Percentiles rank a stretch among this genome's conserved stretches.
phyloP scores from a whole-genome alignment of 441 rosid genomes.

The Adansonia gregorii region DNA sequence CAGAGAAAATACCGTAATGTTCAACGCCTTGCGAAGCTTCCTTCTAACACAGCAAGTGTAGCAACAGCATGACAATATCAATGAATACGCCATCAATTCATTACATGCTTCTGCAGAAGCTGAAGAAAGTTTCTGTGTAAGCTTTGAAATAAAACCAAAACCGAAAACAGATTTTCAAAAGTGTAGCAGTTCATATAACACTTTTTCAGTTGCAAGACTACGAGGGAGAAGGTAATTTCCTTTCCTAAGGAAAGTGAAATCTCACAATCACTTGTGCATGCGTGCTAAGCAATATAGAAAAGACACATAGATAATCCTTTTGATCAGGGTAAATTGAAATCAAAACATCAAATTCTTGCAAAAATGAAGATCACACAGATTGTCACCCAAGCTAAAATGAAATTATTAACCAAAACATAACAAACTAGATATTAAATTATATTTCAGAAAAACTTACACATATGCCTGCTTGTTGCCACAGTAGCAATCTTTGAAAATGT shows the following conservation, averaged over 20 bases:
- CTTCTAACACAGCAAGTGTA: conserved; percentile 84
- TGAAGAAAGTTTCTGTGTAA: conserved; percentile 34
- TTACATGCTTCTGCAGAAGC: conserved; percentile 85
- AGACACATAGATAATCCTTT: background rate
- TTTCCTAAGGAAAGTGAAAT: background rate
- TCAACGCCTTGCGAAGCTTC: conserved; percentile 77
- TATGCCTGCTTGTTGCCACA: conserved; percentile 63
- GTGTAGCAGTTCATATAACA: background rate
- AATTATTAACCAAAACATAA: background rate
- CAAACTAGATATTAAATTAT: background rate
- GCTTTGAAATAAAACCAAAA: conserved; percentile 28
- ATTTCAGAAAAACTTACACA: conserved; percentile 56
- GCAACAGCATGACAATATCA: conserved; percentile 91
- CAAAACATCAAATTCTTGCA: background rate
- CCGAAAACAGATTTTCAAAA: conserved; percentile 7
- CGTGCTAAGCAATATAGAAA: background rate
- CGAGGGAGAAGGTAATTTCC: background rate
- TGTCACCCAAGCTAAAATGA: background rate
- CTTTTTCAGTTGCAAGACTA: background rate
- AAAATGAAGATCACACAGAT: conserved; percentile 7
- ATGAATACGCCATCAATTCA: conserved; percentile 84
- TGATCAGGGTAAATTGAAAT: background rate
- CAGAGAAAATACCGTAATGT: conserved; percentile 60
- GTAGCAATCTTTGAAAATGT: conserved; percentile 75
- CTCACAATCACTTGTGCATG: background rate